Conservation (phyloP, 306 rosid genomes). For the Cucumis cinereus region DNA sequence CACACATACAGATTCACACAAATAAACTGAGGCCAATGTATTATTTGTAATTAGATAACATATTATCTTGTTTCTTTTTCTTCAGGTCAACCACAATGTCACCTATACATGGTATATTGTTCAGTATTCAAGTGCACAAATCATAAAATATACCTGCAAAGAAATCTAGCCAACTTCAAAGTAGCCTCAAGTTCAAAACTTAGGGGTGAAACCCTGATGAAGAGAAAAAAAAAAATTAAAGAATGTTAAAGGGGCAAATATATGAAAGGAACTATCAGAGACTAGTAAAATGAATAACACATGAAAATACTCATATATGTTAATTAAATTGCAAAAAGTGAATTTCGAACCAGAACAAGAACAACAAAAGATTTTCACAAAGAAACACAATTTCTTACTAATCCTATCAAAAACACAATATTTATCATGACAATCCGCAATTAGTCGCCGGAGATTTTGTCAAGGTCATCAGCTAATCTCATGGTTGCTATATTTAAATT, state of each 20-base stretch:
- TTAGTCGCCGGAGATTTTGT: neutral
- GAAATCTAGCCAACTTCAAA: constrained; percentile 83
- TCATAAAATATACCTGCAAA: constrained; percentile 59
- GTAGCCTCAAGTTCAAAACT: constrained; percentile 98
- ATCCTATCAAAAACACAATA: neutral
- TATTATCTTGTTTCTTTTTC: neutral
- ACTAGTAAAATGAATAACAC: neutral
- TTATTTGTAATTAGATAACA: neutral
- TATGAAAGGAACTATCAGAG: neutral
- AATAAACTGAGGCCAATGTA: neutral
- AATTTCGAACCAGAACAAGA: neutral
- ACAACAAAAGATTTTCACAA: neutral
- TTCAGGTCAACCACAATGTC: neutral
- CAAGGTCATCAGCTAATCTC: neutral
- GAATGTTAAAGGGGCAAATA: neutral
- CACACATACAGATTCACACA: neutral
- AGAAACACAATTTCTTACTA: neutral
- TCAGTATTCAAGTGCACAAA: neutral
- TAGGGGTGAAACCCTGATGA: constrained; percentile 86
- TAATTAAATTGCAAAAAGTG: neutral
- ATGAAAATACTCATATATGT: neutral
- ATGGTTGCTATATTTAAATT: too few relatives aligned
- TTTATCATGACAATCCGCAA: neutral
- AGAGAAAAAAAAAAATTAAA: neutral
- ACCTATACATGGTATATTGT: neutral